A percentile compares a stretch with the other conserved stretches of the same genome.
Evolutionary conservation across 2,329 filamentous ascomycete genomes (phyloP).

Genomic region (Talaromyces islandicus): DNA sequence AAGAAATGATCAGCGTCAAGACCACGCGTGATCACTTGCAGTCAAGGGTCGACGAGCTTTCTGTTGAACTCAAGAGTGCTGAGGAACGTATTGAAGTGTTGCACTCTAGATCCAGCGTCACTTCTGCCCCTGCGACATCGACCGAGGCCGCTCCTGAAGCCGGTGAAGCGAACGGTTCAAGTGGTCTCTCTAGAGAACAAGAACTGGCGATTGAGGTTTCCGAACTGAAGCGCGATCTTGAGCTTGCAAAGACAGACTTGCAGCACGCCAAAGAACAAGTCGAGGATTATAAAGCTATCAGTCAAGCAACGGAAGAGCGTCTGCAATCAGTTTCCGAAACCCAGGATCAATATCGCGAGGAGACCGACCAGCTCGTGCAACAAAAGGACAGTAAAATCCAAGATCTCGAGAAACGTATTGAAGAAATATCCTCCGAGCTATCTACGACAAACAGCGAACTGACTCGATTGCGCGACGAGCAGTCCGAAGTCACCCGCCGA

Average conservation of each 20-base stretch:
- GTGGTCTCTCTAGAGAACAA: constrained; percentile 61
- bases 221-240: constrained; percentile 80
- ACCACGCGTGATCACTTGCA: constrained; percentile 87
- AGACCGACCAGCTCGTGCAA: constrained; percentile 68
- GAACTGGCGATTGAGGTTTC: constrained; percentile 78
- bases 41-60: constrained; percentile 78
- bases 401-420: constrained; percentile 75
- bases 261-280: constrained; percentile 74
- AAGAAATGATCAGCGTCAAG: constrained; percentile 80
- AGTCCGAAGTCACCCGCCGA: constrained; percentile 65
- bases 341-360: constrained; percentile 80
- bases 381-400: constrained; percentile 75
- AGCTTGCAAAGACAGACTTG: constrained; percentile 72
- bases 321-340: constrained; percentile 72
- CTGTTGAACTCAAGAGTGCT: constrained; percentile 78
- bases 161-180: constrained; percentile 47
- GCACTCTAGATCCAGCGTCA: constrained; percentile 68
- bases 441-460: constrained; percentile 76
- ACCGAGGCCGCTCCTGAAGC: constrained; percentile 25
- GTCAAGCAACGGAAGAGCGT: constrained; percentile 80
- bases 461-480: constrained; percentile 69
- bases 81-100: constrained; percentile 80
- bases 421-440: constrained; percentile 78
- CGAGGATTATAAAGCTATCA: constrained; percentile 83
- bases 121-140: constrained; percentile 41